Base-by-base conservation (phyloP, 805 yeast species). In the Scheffersomyces lignosus region DNA sequence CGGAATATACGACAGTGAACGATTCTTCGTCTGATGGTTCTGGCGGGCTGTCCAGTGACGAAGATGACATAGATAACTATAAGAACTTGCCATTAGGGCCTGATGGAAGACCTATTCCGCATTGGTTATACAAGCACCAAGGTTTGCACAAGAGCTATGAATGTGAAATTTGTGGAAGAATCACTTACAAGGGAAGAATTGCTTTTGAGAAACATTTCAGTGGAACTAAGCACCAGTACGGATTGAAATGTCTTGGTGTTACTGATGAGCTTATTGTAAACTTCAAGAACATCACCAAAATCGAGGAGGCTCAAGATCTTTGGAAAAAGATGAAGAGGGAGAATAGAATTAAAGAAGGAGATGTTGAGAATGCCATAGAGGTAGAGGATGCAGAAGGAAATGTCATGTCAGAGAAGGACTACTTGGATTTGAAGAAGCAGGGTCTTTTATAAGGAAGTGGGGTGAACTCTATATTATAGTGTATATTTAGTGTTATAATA, bases 321-420 rank as follows among this genome's bases (percentile, higher is more conserved):
- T 77, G 84, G 79, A 64, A 66, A 2, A 64, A 61, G 18, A 43
- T 81, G 7, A 64, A 65, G 37, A 50, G 55, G 33, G 66, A 67
- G 32, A 47, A 52, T 4, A 55, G 73, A 28, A 47, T 56, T 7
- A 60, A 59, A 34, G 67, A 69, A 22, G 65, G 64, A 16, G 66
- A 71, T 36, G 55, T 52, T 31, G 85, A 82, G 44, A 68, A 71
- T 36, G 77, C 79, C 1, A 73, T 83, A 9, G 96, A 93, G 58
- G 85, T 90, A 24, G 98, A 91, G 57, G 98, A 93, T 54, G 83
- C 78, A 1, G 89, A 87, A 13, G 99, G 98, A 8, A 91, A 93
- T 54, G 96, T 87, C 12, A 84, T 91, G 95, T 77, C 84, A 23
- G 83, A 81, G 48, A 78, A 79, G 48, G 90, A 87, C 29, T 91